Evolutionary conservation across 345 rosid genomes (phyloP), one percentile per base, ranked within the genome.

Genomic region (Stellera chamaejasme): DNA sequence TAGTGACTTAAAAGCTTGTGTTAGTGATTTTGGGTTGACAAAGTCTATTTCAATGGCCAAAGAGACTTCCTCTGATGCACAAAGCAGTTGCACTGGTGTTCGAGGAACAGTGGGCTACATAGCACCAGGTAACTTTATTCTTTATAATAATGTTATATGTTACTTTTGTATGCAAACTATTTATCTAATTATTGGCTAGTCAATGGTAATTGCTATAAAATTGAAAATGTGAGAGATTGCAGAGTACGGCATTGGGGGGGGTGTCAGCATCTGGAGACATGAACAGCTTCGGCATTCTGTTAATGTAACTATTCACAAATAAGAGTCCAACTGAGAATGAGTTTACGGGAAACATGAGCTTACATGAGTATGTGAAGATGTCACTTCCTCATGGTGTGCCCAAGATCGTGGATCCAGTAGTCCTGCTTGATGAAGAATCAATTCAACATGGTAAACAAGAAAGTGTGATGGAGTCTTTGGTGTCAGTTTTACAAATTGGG

Each of bases 201-300:
- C 43, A 2, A 15, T 43, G 4, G 8, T 2, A 4, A 28, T 45
- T 0, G 43, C 26, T 32, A 4, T 32, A 8, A 50, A 28, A 10
- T 44, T 8, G 10, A 45, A 19, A 19, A 19, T 19, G 0, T 19
- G 23, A 19, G 23, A 19, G 1, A 19, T 19, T 19, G 23, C 1
- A 58, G 62, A 58, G 36, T 58, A 58, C 2, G 46, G 54, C 2
- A 58, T 48, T 27, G 54, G 54, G 5, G 62, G 28, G 5, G 62
- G 52, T 9, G 0, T 58, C 54, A 16, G 39, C 44, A 0, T 16
- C 45, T 47, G 62, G 62, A 4, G 62, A 58, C 15, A 52, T 58
- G 9, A 48, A 58, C 46, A 58, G 62, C 41, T 58, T 27, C 7
- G 62, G 62, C 0, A 28, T 58, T 12, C 11, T 58, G 44, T 47